phyloP scores from a whole-genome alignment of 495 filamentous ascomycete species.

The Neurospora sp. region DNA sequence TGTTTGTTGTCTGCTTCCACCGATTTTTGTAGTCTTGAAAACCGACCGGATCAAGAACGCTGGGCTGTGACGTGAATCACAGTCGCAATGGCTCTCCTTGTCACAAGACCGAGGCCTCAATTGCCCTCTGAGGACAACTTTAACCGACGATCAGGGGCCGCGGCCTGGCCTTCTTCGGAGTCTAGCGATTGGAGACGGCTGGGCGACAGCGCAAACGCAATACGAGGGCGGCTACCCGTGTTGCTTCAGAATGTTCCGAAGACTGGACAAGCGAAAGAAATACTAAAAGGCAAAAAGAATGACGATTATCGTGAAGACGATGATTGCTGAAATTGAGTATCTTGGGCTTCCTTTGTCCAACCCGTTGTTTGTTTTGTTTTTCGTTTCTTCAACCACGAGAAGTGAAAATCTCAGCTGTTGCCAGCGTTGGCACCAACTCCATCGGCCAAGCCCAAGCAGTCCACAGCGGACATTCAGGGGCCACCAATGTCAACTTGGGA shows the following conservation, averaged over 20 bases:
- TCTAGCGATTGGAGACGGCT: neutral
- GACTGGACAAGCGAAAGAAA: neutral
- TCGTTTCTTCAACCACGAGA: neutral
- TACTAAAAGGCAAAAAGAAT: neutral
- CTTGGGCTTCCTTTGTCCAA: neutral
- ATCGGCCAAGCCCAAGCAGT: neutral
- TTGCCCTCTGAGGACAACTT: neutral
- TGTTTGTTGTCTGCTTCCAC: neutral
- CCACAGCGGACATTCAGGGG: neutral
- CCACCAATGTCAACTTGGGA: neutral
- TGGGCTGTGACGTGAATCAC: neutral
- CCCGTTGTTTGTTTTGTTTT: neutral
- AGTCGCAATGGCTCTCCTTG: neutral
- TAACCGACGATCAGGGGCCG: neutral
- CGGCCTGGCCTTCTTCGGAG: neutral
- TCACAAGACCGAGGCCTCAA: neutral
- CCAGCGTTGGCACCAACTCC: neutral
- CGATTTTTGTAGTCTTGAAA: neutral
- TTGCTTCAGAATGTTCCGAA: neutral
- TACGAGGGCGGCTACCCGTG: neutral
- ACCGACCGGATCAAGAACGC: neutral
- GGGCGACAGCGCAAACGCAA: neutral
- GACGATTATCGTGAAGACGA: neutral
- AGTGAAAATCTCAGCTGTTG: neutral
- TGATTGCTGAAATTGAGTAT: neutral